Conservation (phyloP, 2,329 filamentous ascomycete genomes). For the Pseudogymnoascus sp. region DNA sequence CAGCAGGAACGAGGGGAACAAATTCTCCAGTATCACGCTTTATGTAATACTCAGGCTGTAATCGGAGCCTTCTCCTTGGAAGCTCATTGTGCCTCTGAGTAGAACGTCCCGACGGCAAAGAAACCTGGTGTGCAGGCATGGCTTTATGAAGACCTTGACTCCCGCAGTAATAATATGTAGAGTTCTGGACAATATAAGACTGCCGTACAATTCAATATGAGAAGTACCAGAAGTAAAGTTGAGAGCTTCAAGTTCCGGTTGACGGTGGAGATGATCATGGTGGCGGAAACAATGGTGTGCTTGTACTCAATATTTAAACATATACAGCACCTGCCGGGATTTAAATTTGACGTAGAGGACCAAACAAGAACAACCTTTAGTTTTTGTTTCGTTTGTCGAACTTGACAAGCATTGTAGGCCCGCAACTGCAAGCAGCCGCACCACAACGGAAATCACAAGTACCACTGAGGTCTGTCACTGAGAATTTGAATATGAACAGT, state of each 20-base stretch:
- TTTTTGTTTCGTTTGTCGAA: not conserved
- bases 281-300: not conserved
- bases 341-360: not conserved
- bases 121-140: not conserved
- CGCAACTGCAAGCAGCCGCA: not conserved
- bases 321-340: not conserved
- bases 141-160: not conserved
- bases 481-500: not conserved
- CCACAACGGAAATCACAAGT: not conserved
- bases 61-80: not conserved
- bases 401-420: not conserved
- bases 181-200: not conserved
- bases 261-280: not conserved
- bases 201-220: not conserved
- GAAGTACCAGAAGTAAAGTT: not conserved
- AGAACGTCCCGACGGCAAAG: not conserved
- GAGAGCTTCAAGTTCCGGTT: not conserved
- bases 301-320: not conserved
- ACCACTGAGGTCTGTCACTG: not conserved
- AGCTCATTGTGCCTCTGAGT: not conserved
- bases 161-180: not conserved
- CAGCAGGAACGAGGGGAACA: conserved; percentile 47
- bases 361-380: not conserved
- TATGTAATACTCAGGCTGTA: conserved; percentile 34
- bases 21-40: conserved; percentile 36